Conservation (phyloP, 345 rosid genomes). For the Melastoma malabathricum region DNA sequence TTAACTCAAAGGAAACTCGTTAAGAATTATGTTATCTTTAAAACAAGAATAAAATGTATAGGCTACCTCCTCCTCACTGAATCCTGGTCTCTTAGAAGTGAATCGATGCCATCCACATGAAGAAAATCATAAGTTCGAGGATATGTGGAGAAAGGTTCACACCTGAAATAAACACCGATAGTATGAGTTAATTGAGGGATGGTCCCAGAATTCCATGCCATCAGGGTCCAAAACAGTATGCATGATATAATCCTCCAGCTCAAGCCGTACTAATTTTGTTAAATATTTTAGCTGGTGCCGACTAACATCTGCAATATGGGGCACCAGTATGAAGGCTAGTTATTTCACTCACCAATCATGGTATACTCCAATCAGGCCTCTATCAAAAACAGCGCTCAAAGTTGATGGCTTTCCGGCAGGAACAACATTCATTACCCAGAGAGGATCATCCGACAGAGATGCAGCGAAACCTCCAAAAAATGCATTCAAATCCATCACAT, state of each 20-base stretch:
- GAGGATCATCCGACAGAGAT: slow-evolving; percentile 61
- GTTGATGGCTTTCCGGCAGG: slow-evolving; percentile 70
- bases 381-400: slow-evolving; percentile 60
- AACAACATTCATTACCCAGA: slow-evolving; percentile 94
- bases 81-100: slow-evolving; percentile 34
- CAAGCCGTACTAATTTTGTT: not conserved
- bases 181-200: not conserved
- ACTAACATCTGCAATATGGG: not conserved
- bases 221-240: not conserved
- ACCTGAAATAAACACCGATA: slow-evolving; percentile 33
- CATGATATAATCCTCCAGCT: not conserved
- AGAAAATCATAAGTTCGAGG: slow-evolving; percentile 91
- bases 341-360: slow-evolving; percentile 17
- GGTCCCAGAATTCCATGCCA: slow-evolving; percentile 3
- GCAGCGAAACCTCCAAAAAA: slow-evolving; percentile 96
- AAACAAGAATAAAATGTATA: not conserved
- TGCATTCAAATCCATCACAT: slow-evolving; percentile 91
- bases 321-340: not conserved
- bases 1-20: too few species aligned
- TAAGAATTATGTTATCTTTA: too few species aligned
- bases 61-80: slow-evolving; percentile 36
- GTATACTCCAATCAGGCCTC: slow-evolving; percentile 88
- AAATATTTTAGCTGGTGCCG: too few species aligned
- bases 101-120: slow-evolving; percentile 63
- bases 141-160: slow-evolving; percentile 97